A percentile compares a stretch with the other conserved stretches of the same genome.
Evolutionary conservation across 352 stramenopile species (phyloP).

Genomic region (Pythium oligandrum): DNA sequence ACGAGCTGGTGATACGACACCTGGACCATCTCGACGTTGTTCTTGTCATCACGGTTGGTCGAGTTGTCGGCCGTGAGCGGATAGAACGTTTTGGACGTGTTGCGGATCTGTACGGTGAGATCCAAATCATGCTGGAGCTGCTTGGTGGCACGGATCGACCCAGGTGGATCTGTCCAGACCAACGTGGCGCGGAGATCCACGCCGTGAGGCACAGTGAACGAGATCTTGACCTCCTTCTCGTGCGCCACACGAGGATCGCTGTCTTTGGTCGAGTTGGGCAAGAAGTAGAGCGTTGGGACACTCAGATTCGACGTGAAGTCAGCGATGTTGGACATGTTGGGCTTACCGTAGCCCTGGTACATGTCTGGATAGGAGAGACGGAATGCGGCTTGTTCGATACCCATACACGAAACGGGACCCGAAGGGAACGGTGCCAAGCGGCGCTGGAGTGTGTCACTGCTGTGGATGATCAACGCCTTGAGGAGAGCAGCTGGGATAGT

Average conservation of each 20-base stretch:
- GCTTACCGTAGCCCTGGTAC: conserved; percentile 79
- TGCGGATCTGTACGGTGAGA: conserved; percentile 57
- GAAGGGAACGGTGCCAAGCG: conserved; percentile 35
- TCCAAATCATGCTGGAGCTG: conserved; percentile 80
- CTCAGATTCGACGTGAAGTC: conserved; percentile 30
- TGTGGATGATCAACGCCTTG: conserved; percentile 82
- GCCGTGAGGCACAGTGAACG: conserved; percentile 56
- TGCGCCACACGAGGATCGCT: conserved; percentile 55
- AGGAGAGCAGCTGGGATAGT: conserved; percentile 63
- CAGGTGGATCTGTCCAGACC: conserved; percentile 76
- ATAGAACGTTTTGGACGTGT: conserved; percentile 47
- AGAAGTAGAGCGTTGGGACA: conserved; percentile 51
- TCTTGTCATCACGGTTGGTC: conserved; percentile 59
- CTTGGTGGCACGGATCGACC: conserved; percentile 50
- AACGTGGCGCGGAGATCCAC: conserved; percentile 68
- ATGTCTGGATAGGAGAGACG: conserved; percentile 57
- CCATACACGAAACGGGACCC: conserved; percentile 44
- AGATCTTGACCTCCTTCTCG: conserved; percentile 55
- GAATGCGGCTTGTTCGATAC: conserved; percentile 26
- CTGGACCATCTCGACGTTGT: conserved; percentile 84
- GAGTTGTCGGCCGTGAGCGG: conserved; percentile 46
- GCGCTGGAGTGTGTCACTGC: conserved; percentile 44
- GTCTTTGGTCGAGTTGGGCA: conserved; percentile 65
- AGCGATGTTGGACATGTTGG: conserved; percentile 75
- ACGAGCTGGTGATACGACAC: conserved; percentile 65